Evolutionary conservation across 345 rosid genomes (phyloP), one percentile per base, ranked within the genome.

Genomic region (Lagerstroemia speciosa): DNA sequence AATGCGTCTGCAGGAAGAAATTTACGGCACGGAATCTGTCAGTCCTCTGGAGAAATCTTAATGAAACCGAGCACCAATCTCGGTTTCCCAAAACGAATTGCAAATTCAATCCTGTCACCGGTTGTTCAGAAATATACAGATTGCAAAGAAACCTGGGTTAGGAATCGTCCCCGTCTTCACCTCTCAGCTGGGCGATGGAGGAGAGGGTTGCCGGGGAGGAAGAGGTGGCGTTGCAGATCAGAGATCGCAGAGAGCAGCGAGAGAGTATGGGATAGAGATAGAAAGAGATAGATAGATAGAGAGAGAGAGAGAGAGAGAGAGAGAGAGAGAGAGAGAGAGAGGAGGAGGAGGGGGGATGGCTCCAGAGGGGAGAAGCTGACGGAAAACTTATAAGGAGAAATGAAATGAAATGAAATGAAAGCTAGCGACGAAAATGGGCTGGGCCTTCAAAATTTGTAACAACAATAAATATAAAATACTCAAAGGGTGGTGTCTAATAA

Each of bases 1-100:
- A 60, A 27, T 69, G 72, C 64, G 29, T 43, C 72, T 69, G 72
- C 65, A 31, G 52, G 52, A 48, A 24, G 26, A 31, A 43, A 34
- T 53, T n/a, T n/a, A 5, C 27, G 10, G 24, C 53, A 48, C 7
- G 30, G 60, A 26, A 22, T n/a, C 9, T 4, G 24, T 53, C 30
- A 48, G 24, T 41, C 53, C 3, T 48, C 17, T 7, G 53, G 53
- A 48, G 53, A 16, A 41, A 41, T 36, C 38, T 9, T 5, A 4
- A 48, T 11, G 53, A 14, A 53, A 53, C 10, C 63, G 19, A 58
- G 33, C 63, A 58, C 34, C 9, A 0, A 27, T 30, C 33, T 58
- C 34, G 29, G 32, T 9, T 27, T 57, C 33, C 20, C n/a, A 19
- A 15, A 2, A 30, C 0, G 11, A 30, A 58, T 9, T 27, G 14